Base-by-base conservation (phyloP, 2,329 filamentous ascomycete species). In the Colletotrichum liaoningense region DNA sequence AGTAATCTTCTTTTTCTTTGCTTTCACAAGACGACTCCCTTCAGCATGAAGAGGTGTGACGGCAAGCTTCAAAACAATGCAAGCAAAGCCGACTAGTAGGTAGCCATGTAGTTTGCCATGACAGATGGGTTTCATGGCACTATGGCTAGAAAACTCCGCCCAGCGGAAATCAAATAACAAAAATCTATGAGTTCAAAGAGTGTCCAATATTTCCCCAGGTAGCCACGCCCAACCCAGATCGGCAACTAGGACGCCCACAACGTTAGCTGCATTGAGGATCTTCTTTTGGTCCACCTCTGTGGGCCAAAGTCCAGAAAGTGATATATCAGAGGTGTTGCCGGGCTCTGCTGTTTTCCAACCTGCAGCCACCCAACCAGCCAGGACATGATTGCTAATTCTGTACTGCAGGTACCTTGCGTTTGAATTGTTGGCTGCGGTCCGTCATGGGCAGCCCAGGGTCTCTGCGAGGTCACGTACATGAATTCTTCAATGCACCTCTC, bases 1-100 rank as follows among this genome's bases (percentile, higher is more conserved):
- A 60, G 22, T 73, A 64, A 70, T 70, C 66, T 65, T 60, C 54
- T 65, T 73, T 72, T 70, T 19, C 52, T 70, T 65, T 73, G 59
- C 67, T 64, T 73, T 70, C n/a, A 65, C 55, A 63, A 49, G 60
- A 64, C 16, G n/a, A 52, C 67, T 60, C 54, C 55, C 46, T 65
- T 49, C 28, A 57, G 38, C 28, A 60, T 28, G 71, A 24, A 66
- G 56, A 63, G 67, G 62, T n/a, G 46, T 62, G 67, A 46, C 71
- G 62, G 42, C 16, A 49, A 8, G 59, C 54, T 70, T 73, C 55
- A 54, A 49, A 28, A 70, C 58, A 55, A 67, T 35, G 38, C 67
- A 49, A 71, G 56, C 62, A 35, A 49, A 49, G 67, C 67, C 46
- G 16, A 66, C 62, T 66, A 52, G 46, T 70, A 62, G 38, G 55